These are phyloP conservation scores for Lodderomyces orthopsilosis DNA, from an alignment of 1,139 yeast genomes.

Conservation along the genomic window DNA sequence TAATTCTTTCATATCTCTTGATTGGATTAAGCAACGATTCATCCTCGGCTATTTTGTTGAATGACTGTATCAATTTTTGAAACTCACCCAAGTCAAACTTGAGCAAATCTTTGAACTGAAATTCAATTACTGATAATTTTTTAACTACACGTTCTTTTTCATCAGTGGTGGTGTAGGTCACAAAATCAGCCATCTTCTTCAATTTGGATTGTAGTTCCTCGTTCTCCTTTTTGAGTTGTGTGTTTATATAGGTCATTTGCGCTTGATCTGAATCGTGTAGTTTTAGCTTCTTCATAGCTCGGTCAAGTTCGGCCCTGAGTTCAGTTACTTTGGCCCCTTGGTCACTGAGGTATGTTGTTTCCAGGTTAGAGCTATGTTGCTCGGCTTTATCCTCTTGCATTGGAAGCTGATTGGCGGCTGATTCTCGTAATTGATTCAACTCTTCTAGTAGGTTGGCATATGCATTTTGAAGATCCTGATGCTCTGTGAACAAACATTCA, in stretches of 20 bases:
- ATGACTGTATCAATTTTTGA: conserved; percentile 43
- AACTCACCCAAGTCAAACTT: conserved; percentile 38
- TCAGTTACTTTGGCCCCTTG: conserved; percentile 21
- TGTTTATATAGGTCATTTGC: conserved; percentile 40
- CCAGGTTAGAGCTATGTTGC: background rate
- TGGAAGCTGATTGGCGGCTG: background rate
- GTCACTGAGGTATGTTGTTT: background rate
- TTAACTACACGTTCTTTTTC: conserved; percentile 16
- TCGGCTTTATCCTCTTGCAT: background rate
- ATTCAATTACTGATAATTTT: conserved; percentile 26
- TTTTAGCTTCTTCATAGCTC: conserved; percentile 48
- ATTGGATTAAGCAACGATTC: conserved; percentile 56
- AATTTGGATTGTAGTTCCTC: conserved; percentile 19
- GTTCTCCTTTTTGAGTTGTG: conserved; percentile 38
- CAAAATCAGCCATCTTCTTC: conserved; percentile 8
- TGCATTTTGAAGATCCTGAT: conserved; percentile 11
- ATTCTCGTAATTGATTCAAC: conserved; percentile 3
- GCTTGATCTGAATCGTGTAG: conserved; percentile 49
- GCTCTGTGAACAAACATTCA: conserved; percentile 8
- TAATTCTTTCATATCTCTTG: conserved; percentile 44
- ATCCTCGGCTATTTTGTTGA: conserved; percentile 57
- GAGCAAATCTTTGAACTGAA: conserved; percentile 38
- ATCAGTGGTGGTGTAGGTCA: conserved; percentile 19
- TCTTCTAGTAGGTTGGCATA: conserved; percentile 9
- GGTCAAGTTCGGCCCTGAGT: conserved; percentile 30